Conservation (phyloP, 2,329 filamentous ascomycete species). For the Claviceps sp. region DNA sequence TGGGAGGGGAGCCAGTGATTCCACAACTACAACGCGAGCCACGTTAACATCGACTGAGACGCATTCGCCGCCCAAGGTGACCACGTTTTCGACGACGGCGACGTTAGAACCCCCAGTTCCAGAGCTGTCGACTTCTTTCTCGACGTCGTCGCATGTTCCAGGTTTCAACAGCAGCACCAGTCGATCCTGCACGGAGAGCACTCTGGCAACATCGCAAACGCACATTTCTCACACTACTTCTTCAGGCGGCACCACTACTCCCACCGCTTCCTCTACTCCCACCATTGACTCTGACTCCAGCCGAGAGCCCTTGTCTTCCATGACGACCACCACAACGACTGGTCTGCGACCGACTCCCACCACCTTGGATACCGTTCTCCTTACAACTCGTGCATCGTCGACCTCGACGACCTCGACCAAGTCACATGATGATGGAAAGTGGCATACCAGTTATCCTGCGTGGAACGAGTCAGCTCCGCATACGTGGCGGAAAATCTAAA, state of each 20-base stretch:
- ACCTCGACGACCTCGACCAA: slow-evolving; percentile 13
- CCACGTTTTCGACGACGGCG: background rate
- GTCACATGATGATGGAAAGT: slow-evolving; percentile 28
- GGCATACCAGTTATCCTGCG: slow-evolving; percentile 32
- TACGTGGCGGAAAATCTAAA: background rate
- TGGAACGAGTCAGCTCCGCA: slow-evolving; percentile 25
- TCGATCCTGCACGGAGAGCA: background rate
- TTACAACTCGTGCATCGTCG: slow-evolving; percentile 5
- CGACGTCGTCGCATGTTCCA: background rate
- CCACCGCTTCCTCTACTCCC: background rate
- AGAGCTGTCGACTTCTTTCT: background rate
- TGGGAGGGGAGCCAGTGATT: background rate
- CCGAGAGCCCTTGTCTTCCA: background rate
- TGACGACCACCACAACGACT: background rate
- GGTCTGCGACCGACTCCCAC: background rate
- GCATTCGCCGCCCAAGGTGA: background rate
- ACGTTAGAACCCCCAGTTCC: background rate
- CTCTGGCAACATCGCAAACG: background rate
- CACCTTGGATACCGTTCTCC: slow-evolving; percentile 2
- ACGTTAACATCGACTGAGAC: background rate
- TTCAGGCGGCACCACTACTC: background rate
- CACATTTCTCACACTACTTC: background rate
- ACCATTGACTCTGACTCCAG: background rate
- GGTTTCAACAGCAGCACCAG: background rate
- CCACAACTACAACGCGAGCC: background rate